Evolutionary conservation across 2,329 filamentous ascomycete genomes (phyloP), one percentile per base, ranked within the genome.

Genomic region (Myriosclerotinia scirpicola): DNA sequence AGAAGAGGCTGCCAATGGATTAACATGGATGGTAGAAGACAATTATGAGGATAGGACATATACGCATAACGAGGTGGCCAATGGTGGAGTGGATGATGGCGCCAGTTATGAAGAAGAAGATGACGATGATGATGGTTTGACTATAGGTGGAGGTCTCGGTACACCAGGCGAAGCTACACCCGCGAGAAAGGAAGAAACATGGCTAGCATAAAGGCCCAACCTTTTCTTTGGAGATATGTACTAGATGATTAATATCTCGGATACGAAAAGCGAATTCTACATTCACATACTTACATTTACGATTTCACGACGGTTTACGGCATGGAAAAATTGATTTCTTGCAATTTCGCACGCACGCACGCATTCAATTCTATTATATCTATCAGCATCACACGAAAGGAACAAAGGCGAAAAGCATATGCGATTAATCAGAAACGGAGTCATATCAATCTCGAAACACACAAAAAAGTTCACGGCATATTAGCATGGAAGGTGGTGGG

Each of bases 1-100:
- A 15, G 95, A 99, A 78, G 95, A 99, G 79, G 90, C 93, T 73
- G 92, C 93, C 42, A 98, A 98, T 76, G 94, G 94, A 6, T 80
- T 95, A 75, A 92, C 90, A 20, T 99, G 95, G 95, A 98, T 97
- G 94, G 76, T 84, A 54, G 83, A 85, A 5, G 83, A 83, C 14
- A 82, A 68, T 12, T 67, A 76, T 75, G 69, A 75, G 69, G 69
- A 64, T 54, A 67, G 30, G n/a, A 15, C 58, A 8, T 60, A 60
- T 17, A 50, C 44, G 8, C 58, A 48, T 5, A 60, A 76, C 70
- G 75, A 67, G 12, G 52, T 64, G 7, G 56, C 64, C 5, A 75
- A 72, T 44, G 78, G 76, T 9, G 77, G 78, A 22, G 69, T 67
- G 46, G 69, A 54, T 34, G 68, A 66, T 17, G 68, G 77, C 71